Evolutionary conservation across 208 protist genomes (phyloP), one percentile per base, ranked within the genome.

Genomic region (Trypanosomatidae sp.): DNA sequence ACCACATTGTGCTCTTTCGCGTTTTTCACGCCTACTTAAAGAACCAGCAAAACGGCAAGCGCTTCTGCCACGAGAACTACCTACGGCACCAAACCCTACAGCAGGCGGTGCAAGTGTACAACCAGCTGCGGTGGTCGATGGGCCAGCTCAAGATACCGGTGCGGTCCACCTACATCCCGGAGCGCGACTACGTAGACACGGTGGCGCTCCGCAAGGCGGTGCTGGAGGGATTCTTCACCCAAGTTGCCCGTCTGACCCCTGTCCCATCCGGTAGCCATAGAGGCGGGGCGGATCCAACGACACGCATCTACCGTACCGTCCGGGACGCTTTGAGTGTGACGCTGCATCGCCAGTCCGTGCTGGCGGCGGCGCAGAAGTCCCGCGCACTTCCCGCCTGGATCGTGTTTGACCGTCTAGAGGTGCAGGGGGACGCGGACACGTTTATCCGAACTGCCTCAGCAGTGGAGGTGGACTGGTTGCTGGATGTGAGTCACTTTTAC

Each of bases 171-270:
- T 97, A 93, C 76, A 33, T 84, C 17, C 65, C 77, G 7, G 86
- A 81, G 72, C 66, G 55, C 43, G 41, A 75, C 52, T 81, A 71
- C 15, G 75, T 95, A 1, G 79, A 97, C 80, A 91, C 87, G 22
- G 79, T 88, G 43, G 86, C 84, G 41, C 71, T 97, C 28, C 89
- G 90, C 49, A 90, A 89, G 59, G 82, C 88, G 3, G 73, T 97
- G n/a, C 75, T 97, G 44, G 87, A 95, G 56, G 92, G 92, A 17
- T 94, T 93, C 73, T 97, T 97, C 68, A 90, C 81, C 22, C 92
- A 95, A 55, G 89, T 94, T 2, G 92, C 92, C 5, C 91, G 86
- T 55, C 76, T 80, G 52, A 46, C 76, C 66, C n/a, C 65, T 28
- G 25, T 10, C 0, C 7, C 49, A 13, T 12, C 17, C 7, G 50